These are phyloP conservation scores for Agrocybe praecox DNA, from an alignment of 768 basidiomycete species.

Conservation along the genomic window DNA sequence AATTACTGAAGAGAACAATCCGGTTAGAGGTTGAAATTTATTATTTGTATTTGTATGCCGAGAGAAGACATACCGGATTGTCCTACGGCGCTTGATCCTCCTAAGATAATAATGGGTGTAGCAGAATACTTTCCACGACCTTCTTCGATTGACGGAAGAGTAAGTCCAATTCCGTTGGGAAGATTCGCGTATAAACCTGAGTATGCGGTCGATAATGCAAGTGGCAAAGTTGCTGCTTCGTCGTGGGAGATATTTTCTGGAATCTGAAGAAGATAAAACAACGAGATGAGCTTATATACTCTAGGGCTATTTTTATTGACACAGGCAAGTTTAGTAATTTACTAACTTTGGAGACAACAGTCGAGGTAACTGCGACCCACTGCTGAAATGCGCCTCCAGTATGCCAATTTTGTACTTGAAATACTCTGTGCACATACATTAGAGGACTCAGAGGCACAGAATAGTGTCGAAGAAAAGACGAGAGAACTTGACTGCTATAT, in stretches of 20 bases:
- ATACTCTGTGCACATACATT: slow-evolving; percentile 30
- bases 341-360: slow-evolving; percentile 40
- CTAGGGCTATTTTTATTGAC: too few species aligned
- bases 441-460: neutral
- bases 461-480: neutral
- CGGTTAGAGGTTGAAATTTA: neutral
- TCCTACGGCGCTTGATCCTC: slow-evolving; percentile 5
- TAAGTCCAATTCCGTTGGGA: slow-evolving; percentile 42
- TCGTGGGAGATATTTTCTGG: slow-evolving; percentile 38
- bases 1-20: slow-evolving; percentile 18
- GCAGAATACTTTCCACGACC: slow-evolving; percentile 41
- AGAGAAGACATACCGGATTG: slow-evolving; percentile 6
- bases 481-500: neutral
- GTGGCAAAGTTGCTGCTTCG: slow-evolving; percentile 48
- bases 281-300: too few species aligned
- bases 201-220: slow-evolving; percentile 48
- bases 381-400: slow-evolving; percentile 46
- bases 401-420: slow-evolving; percentile 37
- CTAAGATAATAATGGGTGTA: slow-evolving; percentile 36
- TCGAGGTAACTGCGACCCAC: slow-evolving; percentile 40
- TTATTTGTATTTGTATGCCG: neutral
- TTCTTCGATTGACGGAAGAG: slow-evolving; percentile 29
- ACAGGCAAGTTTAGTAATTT: too few species aligned
- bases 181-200: slow-evolving; percentile 45
- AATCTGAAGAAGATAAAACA: too few species aligned